Percentiles rank a stretch among this genome's conserved stretches.
These are phyloP conservation scores for Hyphodiscus hymeniophilus DNA, from an alignment of 495 filamentous ascomycete genomes.

Conservation along the genomic window DNA sequence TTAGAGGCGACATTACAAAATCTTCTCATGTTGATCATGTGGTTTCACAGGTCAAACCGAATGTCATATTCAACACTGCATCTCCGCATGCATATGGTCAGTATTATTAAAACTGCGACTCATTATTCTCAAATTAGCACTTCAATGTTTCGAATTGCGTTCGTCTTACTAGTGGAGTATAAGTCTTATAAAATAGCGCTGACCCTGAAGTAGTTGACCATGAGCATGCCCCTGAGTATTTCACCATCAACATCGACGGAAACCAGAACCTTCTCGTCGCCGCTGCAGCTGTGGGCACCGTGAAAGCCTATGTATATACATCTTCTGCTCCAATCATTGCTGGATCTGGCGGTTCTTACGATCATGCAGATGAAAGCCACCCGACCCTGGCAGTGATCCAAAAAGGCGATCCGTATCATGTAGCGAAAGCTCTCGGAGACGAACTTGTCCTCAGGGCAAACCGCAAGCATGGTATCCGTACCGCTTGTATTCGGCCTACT, in stretches of 20 bases:
- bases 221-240: slow-evolving; percentile 1
- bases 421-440: slow-evolving; percentile 71
- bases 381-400: slow-evolving; percentile 6
- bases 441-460: slow-evolving; percentile 77
- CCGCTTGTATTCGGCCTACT: slow-evolving; percentile 71
- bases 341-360: slow-evolving; percentile 7
- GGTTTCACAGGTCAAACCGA: slow-evolving; percentile 60
- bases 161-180: too few relatives aligned
- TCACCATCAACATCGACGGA: slow-evolving; percentile 76
- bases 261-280: slow-evolving; percentile 61
- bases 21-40: slow-evolving; percentile 51
- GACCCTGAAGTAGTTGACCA: not conserved
- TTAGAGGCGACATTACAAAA: slow-evolving; percentile 70
- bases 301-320: slow-evolving; percentile 11
- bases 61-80: slow-evolving; percentile 91
- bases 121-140: too few relatives aligned
- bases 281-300: slow-evolving; percentile 7
- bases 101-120: too few relatives aligned
- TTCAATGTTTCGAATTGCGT: too few relatives aligned
- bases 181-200: too few relatives aligned
- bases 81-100: slow-evolving; percentile 38
- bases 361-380: slow-evolving; percentile 54
- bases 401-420: slow-evolving; percentile 15
- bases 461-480: slow-evolving; percentile 51
- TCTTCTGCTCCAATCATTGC: slow-evolving; percentile 15